Base-by-base conservation (phyloP, 768 basidiomycete species). In the Mycena galopus region DNA sequence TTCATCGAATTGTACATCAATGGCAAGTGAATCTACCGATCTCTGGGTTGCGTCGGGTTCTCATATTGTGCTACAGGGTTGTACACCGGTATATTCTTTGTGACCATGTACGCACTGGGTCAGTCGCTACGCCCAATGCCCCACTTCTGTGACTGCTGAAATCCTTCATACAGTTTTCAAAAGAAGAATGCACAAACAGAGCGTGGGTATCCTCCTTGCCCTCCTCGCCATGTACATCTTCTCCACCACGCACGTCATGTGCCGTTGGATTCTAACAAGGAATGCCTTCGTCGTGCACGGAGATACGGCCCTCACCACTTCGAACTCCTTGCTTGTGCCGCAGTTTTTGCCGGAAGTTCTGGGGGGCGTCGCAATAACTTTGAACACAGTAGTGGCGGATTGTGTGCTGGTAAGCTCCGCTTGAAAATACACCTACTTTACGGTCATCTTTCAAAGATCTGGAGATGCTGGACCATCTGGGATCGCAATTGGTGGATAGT, bases 401-500 rank as follows among this genome's bases (percentile, higher is more conserved):
- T 47, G 19, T 23, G n/a, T 47, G 21, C 21, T 47, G 47, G 47
- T 47, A 47, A 21, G 47, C 47, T n/a, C 47, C 5, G 47, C n/a
- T n/a, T 6, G 6, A 47, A 7, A 23, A 47, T 47, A 47, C n/a
- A 47, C 47, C 3, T 21, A 47, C 3, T 23, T 47, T 23, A 42
- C 47, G 6, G 21, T 47, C 47, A 47, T 11, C 5, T 47, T 11
- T 11, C 25, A 19, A 32, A 47, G 56, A 33, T 57, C 14, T 57
- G 56, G 56, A 32, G 74, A 23, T 75, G 74, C 44, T 75, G 74
- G 74, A 60, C n/a, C 7, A 37, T 75, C 3, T 75, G 74, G 74
- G 53, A 59, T n/a, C 59, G 53, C 2, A 62, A 65, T 17, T 69
- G 32, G 27, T 57, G 39, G 35, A 47, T 69, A 3, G 60, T 75